Base-by-base conservation (phyloP, 2,329 filamentous ascomycete species). In the Pestalotiopsis sp. region DNA sequence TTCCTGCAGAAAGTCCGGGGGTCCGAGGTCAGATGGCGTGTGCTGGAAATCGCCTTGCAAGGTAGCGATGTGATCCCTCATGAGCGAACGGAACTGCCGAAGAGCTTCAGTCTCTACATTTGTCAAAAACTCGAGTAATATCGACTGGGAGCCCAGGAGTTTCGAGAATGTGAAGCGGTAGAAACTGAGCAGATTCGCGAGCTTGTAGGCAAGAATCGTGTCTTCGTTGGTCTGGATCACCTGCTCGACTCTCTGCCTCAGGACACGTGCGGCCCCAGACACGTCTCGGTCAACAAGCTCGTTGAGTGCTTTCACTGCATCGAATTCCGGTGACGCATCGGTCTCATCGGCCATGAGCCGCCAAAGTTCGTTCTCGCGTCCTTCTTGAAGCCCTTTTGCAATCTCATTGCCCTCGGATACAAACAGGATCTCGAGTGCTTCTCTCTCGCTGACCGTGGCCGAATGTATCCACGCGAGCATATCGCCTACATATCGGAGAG, bases 381-480 rank as follows among this genome's bases (percentile, higher is more conserved):
- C 94, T 58, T 91, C 90, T 76, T 93, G 90, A 31, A 98, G 91
- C 0, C 92, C 93, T 71, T 90, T 93, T 31, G 92, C 92, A 68
- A 98, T 93, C 75, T 97, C 94, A 71, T 96, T 93, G 2, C 93
- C 95, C 71, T 98, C 95, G 0, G 92, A 92, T 57, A 98, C 91
- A 76, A 99, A 99, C 0, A 99, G 84, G 2, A 94, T 90, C 78
- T 98, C 95, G 5, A 99, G 85, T 0, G 95, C 94, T 80, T 99
- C 96, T 65, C 93, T 89, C 79, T 99, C 96, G 39, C 95, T 97
- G 1, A 99, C 96, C 0, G 95, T 92, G 2, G 95, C 93, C 0
- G 96, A 97, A 78, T 99, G 96, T 5, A 92, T 90, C 96, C 96
- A 99, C 4, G 96, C 96, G 14, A 99, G 87, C 95, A 99, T 99